Evolutionary conservation across 495 filamentous ascomycete species (phyloP), one percentile per base, ranked within the genome.

Genomic region (Rostrohypoxylon terebratum): DNA sequence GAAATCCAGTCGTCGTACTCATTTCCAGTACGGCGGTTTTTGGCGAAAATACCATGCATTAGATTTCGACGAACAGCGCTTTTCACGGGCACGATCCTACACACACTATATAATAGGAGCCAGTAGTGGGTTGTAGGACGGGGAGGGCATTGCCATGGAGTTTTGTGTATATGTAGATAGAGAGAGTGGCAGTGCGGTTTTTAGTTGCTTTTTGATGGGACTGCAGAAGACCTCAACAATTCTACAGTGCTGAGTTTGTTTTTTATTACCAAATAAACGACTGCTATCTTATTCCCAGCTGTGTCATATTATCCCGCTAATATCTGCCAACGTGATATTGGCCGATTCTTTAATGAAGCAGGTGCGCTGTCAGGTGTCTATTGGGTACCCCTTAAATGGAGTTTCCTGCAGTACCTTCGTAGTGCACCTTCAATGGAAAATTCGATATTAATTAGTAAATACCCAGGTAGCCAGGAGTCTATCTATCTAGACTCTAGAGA

Each of bases 321-420:
- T 45, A 7, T 45, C 42, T 45, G 16, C 13, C 16, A 20, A 45
- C 16, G n/a, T 45, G 16, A 20, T 9, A 45, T 45, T 45, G 42
- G 42, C 4, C 5, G 42, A 45, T 45, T 18, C 16, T 45, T 9
- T 6, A 45, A 20, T 20, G 8, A 54, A 4, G 14, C 21, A 59
- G 6, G 21, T 64, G 64, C 64, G 59, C 63, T 72, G 64, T 68
- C 64, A 25, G 31, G 13, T 23, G 18, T 47, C 59, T 23, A 72
- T 68, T 72, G 70, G 70, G 53, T 64, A 65, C 54, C 59, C 44
- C 59, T 59, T 23, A 51, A 62, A 40, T n/a, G 38, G 42, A 65
- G n/a, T 9, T 42, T 50, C 23, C n/a, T 45, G 20, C 45, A n/a
- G n/a, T 21, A 63, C 11, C 20, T 25, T 62, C 23, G 25, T 21